Conservation (phyloP, 108 stramenopile genomes). For the Skeletonema costatum region DNA sequence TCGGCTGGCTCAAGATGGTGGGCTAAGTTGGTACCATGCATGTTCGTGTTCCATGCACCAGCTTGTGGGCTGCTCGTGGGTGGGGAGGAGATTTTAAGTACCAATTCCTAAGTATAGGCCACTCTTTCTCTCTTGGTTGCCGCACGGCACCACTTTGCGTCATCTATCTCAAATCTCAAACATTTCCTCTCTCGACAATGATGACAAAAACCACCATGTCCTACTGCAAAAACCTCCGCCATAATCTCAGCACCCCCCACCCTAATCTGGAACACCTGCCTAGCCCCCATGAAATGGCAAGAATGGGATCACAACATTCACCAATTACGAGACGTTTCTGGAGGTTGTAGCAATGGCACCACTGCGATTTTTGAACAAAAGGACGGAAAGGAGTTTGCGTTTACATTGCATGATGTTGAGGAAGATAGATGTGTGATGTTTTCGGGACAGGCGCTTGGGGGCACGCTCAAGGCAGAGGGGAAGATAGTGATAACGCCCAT, state of each 20-base stretch:
- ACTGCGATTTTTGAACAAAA: conserved; percentile 23
- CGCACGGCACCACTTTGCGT: no score
- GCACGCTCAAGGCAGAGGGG: not conserved
- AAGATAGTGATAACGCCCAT: conserved; percentile 6
- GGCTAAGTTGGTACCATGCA: no score
- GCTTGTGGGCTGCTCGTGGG: no score
- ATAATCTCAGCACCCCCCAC: conserved; percentile 3
- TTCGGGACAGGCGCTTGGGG: conserved; percentile 9
- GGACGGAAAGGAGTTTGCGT: conserved; percentile 8
- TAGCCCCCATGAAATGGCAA: conserved; percentile 34
- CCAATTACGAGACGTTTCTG: conserved; percentile 3
- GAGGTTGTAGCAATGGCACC: conserved; percentile 17
- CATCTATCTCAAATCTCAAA: no score
- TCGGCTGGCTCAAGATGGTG: no score
- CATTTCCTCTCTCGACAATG: no score
- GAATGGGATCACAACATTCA: conserved; percentile 27
- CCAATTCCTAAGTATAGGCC: no score
- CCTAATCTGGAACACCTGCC: conserved; percentile 32
- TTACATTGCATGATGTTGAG: not conserved
- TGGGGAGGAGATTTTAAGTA: no score
- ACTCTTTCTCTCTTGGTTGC: no score
- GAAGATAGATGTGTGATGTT: conserved; percentile 19
- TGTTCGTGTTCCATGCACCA: no score
- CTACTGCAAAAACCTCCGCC: conserved; percentile 9
- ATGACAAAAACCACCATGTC: not conserved